Conservation (phyloP, 2,329 filamentous ascomycete genomes). For the Tolypocladium ophioglossoides region DNA sequence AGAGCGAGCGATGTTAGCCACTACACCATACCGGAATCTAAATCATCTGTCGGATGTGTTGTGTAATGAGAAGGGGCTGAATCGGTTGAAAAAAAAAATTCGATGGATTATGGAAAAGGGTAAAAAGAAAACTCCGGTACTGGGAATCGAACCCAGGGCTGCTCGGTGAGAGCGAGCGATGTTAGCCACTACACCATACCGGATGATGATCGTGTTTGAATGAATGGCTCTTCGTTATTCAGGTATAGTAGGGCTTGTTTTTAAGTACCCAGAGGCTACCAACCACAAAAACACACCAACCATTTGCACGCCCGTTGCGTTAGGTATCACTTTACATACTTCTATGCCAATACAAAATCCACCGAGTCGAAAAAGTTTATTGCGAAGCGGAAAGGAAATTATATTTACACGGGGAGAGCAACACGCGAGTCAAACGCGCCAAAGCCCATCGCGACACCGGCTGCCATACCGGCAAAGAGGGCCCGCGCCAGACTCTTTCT, state of each 20-base stretch:
- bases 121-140: conserved; percentile 14
- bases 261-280: too few species aligned
- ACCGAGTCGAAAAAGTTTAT: too few species aligned
- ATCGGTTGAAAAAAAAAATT: too few species aligned
- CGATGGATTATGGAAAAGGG: too few species aligned
- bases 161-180: conserved; percentile 23
- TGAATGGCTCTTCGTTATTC: too few species aligned
- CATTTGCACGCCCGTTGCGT: too few species aligned
- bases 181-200: conserved; percentile 26
- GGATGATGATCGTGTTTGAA: too few species aligned
- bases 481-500: background rate
- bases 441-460: background rate
- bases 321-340: too few species aligned
- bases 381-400: background rate
- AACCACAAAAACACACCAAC: too few species aligned
- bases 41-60: background rate
- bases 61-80: too few species aligned
- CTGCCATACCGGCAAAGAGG: background rate
- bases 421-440: background rate
- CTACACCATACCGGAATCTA: conserved; percentile 14
- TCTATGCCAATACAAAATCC: too few species aligned
- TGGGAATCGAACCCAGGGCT: conserved; percentile 26
- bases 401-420: background rate
- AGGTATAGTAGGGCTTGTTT: background rate
- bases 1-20: conserved; percentile 27